A percentile compares a stretch with the other conserved stretches of the same genome.
Evolutionary conservation across 2,329 filamentous ascomycete species (phyloP).

Genomic region (Scleromitrula shiraiana): DNA sequence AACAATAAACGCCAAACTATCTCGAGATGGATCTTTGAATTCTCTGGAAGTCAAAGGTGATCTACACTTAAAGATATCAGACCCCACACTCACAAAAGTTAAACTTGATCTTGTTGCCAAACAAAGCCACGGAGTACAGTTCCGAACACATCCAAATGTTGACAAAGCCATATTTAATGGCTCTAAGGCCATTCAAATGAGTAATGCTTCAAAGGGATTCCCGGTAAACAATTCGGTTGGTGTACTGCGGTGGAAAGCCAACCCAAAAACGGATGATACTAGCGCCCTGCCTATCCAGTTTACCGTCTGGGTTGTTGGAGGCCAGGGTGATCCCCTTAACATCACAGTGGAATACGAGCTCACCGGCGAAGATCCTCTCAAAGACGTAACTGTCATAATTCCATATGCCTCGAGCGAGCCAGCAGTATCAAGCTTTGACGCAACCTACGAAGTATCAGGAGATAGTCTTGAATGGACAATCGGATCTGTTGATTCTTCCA

Average conservation of each 20-base stretch:
- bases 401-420: slow-evolving; percentile 83
- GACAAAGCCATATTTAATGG: slow-evolving; percentile 81
- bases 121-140: slow-evolving; percentile 76
- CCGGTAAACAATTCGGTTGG: slow-evolving; percentile 90
- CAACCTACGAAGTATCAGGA: slow-evolving; percentile 85
- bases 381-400: slow-evolving; percentile 80
- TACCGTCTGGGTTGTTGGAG: slow-evolving; percentile 95
- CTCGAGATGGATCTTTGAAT: slow-evolving; percentile 78
- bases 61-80: slow-evolving; percentile 81
- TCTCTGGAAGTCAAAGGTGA: slow-evolving; percentile 88
- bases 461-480: slow-evolving; percentile 93
- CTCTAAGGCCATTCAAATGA: slow-evolving; percentile 80
- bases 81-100: slow-evolving; percentile 83
- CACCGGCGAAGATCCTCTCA: slow-evolving; percentile 68
- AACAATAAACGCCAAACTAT: slow-evolving; percentile 81
- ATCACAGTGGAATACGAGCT: slow-evolving; percentile 95
- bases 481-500: slow-evolving; percentile 74
- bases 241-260: slow-evolving; percentile 86
- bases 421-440: slow-evolving; percentile 85
- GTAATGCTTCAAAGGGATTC: slow-evolving; percentile 80
- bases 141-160: slow-evolving; percentile 94
- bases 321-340: slow-evolving; percentile 69
- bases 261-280: slow-evolving; percentile 71
- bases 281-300: slow-evolving; percentile 87
- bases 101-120: slow-evolving; percentile 74